These are phyloP conservation scores for Penicillium robsamsonii DNA, from an alignment of 495 filamentous ascomycete genomes.

Conservation along the genomic window DNA sequence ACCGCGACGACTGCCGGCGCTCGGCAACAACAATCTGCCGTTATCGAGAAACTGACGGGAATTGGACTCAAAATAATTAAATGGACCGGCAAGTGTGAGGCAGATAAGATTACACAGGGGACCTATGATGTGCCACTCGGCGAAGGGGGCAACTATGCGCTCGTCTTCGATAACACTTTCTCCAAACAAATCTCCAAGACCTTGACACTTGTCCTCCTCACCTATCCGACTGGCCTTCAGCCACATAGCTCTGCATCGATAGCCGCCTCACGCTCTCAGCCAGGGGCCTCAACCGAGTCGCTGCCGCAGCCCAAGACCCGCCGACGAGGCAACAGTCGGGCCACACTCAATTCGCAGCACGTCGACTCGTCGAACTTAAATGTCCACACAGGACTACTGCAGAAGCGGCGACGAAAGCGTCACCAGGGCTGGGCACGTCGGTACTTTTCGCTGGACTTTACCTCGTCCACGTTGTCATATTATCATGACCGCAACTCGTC, in stretches of 20 bases:
- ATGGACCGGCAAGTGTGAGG: conserved; percentile 93
- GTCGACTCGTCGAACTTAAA: conserved; percentile 25
- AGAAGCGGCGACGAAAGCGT: conserved; percentile 87
- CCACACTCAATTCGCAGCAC: conserved; percentile 29
- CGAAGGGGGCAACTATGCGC: conserved; percentile 88
- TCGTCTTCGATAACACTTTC: conserved; percentile 98
- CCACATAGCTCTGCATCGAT: conserved; percentile 53
- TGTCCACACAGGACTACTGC: conserved; percentile 73
- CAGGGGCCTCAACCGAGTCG: conserved; percentile 32
- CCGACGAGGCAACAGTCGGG: conserved; percentile 36
- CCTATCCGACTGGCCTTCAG: conserved; percentile 79
- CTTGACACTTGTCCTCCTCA: conserved; percentile 88
- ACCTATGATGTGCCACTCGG: conserved; percentile 72
- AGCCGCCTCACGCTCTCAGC: conserved; percentile 48
- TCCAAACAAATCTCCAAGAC: conserved; percentile 94
- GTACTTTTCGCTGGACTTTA: conserved; percentile 93
- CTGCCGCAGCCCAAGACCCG: conserved; percentile 31
- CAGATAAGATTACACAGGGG: conserved; percentile 91
- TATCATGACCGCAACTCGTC: conserved; percentile 92
- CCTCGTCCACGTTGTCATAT: conserved; percentile 87
- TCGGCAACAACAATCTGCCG: conserved; percentile 54
- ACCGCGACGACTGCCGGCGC: conserved; percentile 25
- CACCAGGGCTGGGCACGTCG: conserved; percentile 89
- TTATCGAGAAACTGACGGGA: conserved; percentile 75
- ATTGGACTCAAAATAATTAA: conserved; percentile 83